These are phyloP conservation scores for Vitis hybrid DNA, from an alignment of 177 flowering plant genomes.

Conservation along the genomic window DNA sequence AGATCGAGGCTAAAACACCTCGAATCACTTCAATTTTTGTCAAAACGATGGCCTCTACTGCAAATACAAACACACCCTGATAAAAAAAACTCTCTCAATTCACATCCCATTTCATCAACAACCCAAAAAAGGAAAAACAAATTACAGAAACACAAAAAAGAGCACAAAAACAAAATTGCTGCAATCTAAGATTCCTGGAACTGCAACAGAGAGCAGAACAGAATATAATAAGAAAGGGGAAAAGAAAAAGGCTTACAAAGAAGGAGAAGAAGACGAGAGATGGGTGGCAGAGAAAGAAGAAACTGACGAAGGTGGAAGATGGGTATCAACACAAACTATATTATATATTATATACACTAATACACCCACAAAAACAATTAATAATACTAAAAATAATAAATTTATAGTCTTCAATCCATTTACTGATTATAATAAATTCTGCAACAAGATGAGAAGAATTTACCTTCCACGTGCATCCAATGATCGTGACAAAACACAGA, in stretches of 20 bases:
- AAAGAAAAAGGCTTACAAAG: constrained; percentile 15
- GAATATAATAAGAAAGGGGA: neutral
- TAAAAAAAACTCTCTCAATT: constrained; percentile 15
- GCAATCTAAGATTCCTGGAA: constrained; percentile 8
- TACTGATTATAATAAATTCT: constrained; percentile 8
- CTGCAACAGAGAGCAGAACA: neutral
- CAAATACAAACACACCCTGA: constrained; percentile 18
- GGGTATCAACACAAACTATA: constrained; percentile 30
- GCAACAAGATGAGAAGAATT: constrained; percentile 24
- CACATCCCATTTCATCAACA: constrained; percentile 7
- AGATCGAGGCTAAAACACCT: constrained; percentile 6
- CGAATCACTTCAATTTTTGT: constrained; percentile 1
- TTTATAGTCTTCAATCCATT: constrained; percentile 6
- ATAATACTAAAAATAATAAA: neutral
- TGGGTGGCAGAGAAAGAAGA: constrained; percentile 32
- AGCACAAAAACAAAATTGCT: neutral
- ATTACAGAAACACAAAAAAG: neutral
- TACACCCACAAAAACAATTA: neutral
- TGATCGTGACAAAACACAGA: constrained; percentile 39
- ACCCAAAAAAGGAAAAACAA: neutral
- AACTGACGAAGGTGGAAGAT: constrained; percentile 36
- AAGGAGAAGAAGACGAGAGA: constrained; percentile 20
- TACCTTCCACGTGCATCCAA: constrained; percentile 46
- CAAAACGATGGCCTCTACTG: constrained; percentile 5
- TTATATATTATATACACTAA: constrained; percentile 10